These are phyloP conservation scores for Epichloe typhina DNA, from an alignment of 2,329 filamentous ascomycete genomes.

Conservation along the genomic window DNA sequence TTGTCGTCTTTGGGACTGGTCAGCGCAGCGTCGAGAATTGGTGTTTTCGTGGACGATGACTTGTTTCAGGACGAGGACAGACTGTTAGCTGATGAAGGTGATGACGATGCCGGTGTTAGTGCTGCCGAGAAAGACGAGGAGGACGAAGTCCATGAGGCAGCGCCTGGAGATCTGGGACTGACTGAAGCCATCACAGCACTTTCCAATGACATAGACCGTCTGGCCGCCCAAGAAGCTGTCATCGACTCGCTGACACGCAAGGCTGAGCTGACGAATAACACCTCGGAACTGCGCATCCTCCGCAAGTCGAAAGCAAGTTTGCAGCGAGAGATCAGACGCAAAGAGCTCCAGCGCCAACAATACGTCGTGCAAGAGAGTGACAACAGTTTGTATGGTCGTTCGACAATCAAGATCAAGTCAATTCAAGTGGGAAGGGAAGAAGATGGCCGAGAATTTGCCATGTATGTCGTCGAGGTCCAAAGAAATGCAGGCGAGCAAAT, in stretches of 20 bases:
- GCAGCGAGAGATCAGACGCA: constrained; percentile 80
- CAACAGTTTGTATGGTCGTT: constrained; percentile 88
- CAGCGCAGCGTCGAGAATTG: constrained; percentile 72
- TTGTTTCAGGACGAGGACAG: constrained; percentile 83
- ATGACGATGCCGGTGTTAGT: constrained; percentile 53
- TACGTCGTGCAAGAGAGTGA: constrained; percentile 97
- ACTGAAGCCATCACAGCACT: constrained; percentile 84
- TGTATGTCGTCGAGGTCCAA: constrained; percentile 87
- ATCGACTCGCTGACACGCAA: constrained; percentile 86
- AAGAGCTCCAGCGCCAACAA: constrained; percentile 91
- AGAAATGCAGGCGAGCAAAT: constrained; percentile 87
- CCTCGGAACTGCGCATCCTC: constrained; percentile 79
- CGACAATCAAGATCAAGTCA: constrained; percentile 78
- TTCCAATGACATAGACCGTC: constrained; percentile 81
- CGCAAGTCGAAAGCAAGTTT: constrained; percentile 89
- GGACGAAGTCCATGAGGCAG: constrained; percentile 85
- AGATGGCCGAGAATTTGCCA: constrained; percentile 82
- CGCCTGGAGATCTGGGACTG: constrained; percentile 82
- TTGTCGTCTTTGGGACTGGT: constrained; percentile 85
- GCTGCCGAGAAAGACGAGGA: constrained; percentile 43
- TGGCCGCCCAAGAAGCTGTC: constrained; percentile 77
- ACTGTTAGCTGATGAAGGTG: constrained; percentile 66
- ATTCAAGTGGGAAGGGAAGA: constrained; percentile 87
- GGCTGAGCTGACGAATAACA: constrained; percentile 94
- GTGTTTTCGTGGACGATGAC: constrained; percentile 88